A percentile compares a stretch with the other conserved stretches of the same genome.
Evolutionary conservation across 768 basidiomycete species (phyloP).

Genomic region (Sporobolomyces phaffii): DNA sequence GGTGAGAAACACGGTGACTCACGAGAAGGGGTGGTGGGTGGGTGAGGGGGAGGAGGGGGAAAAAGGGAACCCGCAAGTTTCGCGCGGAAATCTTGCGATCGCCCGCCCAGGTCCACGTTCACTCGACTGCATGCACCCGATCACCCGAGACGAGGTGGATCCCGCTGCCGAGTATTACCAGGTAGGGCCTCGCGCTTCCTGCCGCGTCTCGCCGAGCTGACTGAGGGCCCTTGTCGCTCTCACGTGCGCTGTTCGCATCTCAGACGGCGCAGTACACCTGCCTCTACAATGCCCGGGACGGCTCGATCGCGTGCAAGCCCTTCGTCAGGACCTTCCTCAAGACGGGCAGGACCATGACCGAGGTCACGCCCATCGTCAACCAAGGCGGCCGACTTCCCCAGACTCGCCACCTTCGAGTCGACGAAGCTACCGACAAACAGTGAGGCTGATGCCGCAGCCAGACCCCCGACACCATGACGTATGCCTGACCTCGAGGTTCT

Average conservation of each 20-base stretch:
- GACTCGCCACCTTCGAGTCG: not conserved
- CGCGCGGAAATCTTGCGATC: no score
- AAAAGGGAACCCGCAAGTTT: no score
- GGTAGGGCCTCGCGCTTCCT: not conserved
- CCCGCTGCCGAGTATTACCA: slow-evolving; percentile 14
- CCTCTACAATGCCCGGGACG: slow-evolving; percentile 46
- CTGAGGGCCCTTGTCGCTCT: no score
- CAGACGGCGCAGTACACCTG: slow-evolving; percentile 70
- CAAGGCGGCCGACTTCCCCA: slow-evolving; percentile 2
- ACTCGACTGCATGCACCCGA: not conserved
- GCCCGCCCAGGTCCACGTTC: not conserved
- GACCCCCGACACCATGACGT: no score
- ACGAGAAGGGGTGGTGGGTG: not conserved
- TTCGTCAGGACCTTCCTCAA: slow-evolving; percentile 64
- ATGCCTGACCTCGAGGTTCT: no score
- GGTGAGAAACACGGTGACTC: no score
- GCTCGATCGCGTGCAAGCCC: slow-evolving; percentile 59
- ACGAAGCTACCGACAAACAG: not conserved
- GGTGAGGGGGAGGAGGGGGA: slow-evolving; percentile 1
- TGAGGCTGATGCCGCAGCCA: no score
- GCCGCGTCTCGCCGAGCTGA: no score
- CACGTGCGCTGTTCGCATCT: no score
- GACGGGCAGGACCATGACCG: not conserved
- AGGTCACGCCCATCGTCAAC: slow-evolving; percentile 22
- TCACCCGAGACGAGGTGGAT: not conserved